Evolutionary conservation across 768 basidiomycete species (phyloP).

Genomic region (Kwoniella dejecticola): DNA sequence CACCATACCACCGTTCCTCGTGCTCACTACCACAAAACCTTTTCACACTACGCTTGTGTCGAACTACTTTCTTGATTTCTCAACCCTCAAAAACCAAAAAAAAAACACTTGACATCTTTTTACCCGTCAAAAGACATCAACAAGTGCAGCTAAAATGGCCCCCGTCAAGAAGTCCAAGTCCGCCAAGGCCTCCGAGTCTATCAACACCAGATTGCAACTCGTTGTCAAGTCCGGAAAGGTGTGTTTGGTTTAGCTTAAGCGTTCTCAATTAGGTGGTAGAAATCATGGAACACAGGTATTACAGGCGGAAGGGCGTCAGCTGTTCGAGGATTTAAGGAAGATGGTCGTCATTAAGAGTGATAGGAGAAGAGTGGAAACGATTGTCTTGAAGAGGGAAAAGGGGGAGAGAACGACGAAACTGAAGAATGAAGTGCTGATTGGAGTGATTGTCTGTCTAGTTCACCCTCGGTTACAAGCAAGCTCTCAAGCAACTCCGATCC

Average conservation of each 20-base stretch:
- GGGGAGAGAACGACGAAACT: neutral
- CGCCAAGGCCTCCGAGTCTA: conserved; percentile 88
- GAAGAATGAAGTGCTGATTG: neutral
- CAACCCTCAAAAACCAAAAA: conserved; percentile 1
- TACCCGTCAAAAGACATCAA: conserved; percentile 14
- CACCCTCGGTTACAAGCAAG: conserved; percentile 95
- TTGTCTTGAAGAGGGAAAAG: neutral
- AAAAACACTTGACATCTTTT: conserved; percentile 2
- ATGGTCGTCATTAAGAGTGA: too few relatives aligned
- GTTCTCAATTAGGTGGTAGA: neutral
- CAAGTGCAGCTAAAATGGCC: conserved; percentile 65
- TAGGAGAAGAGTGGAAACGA: conserved; percentile 4
- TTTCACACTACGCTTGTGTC: neutral
- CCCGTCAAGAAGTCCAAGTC: conserved; percentile 95
- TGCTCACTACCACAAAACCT: conserved; percentile 14
- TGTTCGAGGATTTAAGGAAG: too few relatives aligned
- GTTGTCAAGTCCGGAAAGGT: conserved; percentile 96
- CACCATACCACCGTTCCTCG: conserved; percentile 1
- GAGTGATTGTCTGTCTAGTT: conserved; percentile 58
- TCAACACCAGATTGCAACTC: conserved; percentile 81
- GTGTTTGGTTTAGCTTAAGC: conserved; percentile 3
- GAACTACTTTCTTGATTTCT: conserved; percentile 8
- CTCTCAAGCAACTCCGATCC: conserved; percentile 95
- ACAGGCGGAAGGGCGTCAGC: too few relatives aligned
- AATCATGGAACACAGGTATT: too few relatives aligned